Conservation (phyloP, 2,329 filamentous ascomycete genomes). For the Hypoxylon sp. region DNA sequence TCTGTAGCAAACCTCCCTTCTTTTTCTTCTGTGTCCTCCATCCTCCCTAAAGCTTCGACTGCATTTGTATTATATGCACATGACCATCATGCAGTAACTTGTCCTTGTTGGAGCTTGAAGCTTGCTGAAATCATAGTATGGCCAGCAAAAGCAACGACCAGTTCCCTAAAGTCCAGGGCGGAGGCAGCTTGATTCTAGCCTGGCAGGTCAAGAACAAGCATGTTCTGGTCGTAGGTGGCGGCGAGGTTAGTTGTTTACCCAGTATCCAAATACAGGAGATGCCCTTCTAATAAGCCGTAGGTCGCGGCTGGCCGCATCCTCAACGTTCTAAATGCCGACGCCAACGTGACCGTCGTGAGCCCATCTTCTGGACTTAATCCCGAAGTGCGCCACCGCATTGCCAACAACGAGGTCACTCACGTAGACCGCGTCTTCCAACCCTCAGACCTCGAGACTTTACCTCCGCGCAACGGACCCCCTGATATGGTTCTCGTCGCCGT, state of each 20-base stretch:
- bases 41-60: conserved; percentile 12
- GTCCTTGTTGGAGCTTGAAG: conserved; percentile 10
- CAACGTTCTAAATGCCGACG: conserved; percentile 92
- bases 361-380: conserved; percentile 85
- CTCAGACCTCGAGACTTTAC: conserved; percentile 81
- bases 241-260: conserved; percentile 77
- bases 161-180: conserved; percentile 88
- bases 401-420: conserved; percentile 81
- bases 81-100: conserved; percentile 36
- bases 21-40: not conserved
- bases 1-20: conserved; percentile 13
- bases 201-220: conserved; percentile 94
- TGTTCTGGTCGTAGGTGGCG: conserved; percentile 93
- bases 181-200: conserved; percentile 92
- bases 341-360: conserved; percentile 87
- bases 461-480: conserved; percentile 50
- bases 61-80: conserved; percentile 8
- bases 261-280: not conserved
- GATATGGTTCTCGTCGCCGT: conserved; percentile 95
- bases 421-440: conserved; percentile 88
- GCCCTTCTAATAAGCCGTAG: conserved; percentile 62
- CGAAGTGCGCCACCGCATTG: conserved; percentile 87
- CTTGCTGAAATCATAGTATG: conserved; percentile 34
- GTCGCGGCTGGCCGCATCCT: conserved; percentile 95
- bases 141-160: conserved; percentile 53